phyloP scores from a whole-genome alignment of 2,329 filamentous ascomycete species.

The Nannizziopsis barbatae region DNA sequence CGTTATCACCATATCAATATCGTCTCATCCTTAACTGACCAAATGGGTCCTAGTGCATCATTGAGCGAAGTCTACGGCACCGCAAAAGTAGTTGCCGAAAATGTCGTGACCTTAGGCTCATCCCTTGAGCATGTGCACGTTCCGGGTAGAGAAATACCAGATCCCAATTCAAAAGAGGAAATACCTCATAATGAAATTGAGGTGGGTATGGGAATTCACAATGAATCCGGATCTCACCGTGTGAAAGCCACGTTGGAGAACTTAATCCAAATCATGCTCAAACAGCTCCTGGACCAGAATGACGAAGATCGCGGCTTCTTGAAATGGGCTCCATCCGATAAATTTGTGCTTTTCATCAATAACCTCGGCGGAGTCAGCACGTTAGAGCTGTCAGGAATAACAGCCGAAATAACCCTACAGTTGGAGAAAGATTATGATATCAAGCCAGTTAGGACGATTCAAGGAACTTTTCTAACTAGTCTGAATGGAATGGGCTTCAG shows the following conservation, averaged over 20 bases:
- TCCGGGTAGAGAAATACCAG: conserved; percentile 55
- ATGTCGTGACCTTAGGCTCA: conserved; percentile 74
- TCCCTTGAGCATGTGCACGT: conserved; percentile 89
- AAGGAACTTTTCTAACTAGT: conserved; percentile 61
- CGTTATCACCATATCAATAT: neutral
- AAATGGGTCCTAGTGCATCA: conserved; percentile 28
- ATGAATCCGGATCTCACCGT: conserved; percentile 48
- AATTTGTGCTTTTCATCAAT: conserved; percentile 56
- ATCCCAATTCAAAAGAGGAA: conserved; percentile 44
- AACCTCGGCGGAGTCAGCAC: conserved; percentile 59
- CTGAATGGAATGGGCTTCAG: conserved; percentile 62
- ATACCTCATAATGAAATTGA: conserved; percentile 48
- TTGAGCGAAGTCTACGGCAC: conserved; percentile 62
- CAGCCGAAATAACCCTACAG: conserved; percentile 53
- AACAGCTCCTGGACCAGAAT: conserved; percentile 50
- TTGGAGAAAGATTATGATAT: conserved; percentile 49
- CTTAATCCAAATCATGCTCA: conserved; percentile 51
- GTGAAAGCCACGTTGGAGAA: conserved; percentile 40
- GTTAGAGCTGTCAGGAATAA: conserved; percentile 56
- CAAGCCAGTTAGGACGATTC: conserved; percentile 49
- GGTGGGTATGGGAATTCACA: conserved; percentile 64
- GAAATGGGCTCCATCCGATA: conserved; percentile 45
- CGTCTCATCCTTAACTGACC: neutral
- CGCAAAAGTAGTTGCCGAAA: conserved; percentile 59
- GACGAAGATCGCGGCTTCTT: conserved; percentile 56